Evolutionary conservation across 192 early-diverging fungal genomes (phyloP).

Genomic region (Entophlyctis luteolus): DNA sequence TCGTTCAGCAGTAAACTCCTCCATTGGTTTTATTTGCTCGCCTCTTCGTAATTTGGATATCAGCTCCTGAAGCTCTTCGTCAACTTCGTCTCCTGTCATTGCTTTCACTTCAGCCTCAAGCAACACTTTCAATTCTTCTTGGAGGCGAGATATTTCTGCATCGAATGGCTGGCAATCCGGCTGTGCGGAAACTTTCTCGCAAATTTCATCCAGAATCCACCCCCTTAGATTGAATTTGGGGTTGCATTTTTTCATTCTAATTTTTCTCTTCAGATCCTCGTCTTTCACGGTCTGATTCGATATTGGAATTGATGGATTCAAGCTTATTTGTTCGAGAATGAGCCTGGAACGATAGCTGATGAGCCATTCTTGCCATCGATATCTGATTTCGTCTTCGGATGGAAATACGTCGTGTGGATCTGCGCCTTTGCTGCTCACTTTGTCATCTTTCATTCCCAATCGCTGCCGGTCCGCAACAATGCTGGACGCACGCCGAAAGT

Average conservation of each 20-base stretch:
- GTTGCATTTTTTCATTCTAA: conserved; percentile 66
- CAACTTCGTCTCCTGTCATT: conserved; percentile 41
- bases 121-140: conserved; percentile 18
- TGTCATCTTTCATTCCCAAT: no score
- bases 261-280: conserved; percentile 34
- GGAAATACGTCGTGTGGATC: conserved; percentile 15
- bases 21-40: not conserved
- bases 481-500: not conserved
- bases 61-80: conserved; percentile 33
- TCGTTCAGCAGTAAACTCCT: not conserved
- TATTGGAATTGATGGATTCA: not conserved
- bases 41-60: conserved; percentile 22
- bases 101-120: not conserved
- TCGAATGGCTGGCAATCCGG: conserved; percentile 14
- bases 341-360: conserved; percentile 58
- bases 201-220: conserved; percentile 66
- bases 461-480: no score
- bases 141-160: conserved; percentile 15
- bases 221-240: conserved; percentile 76
- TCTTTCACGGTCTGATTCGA: not conserved
- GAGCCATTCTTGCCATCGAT: conserved; percentile 50
- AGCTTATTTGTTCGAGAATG: conserved; percentile 28
- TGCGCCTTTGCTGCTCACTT: not conserved
- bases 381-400: conserved; percentile 26
- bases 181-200: conserved; percentile 32